Base-by-base conservation (phyloP, 2,329 filamentous ascomycete species). In the Clonostachys chloroleuca region DNA sequence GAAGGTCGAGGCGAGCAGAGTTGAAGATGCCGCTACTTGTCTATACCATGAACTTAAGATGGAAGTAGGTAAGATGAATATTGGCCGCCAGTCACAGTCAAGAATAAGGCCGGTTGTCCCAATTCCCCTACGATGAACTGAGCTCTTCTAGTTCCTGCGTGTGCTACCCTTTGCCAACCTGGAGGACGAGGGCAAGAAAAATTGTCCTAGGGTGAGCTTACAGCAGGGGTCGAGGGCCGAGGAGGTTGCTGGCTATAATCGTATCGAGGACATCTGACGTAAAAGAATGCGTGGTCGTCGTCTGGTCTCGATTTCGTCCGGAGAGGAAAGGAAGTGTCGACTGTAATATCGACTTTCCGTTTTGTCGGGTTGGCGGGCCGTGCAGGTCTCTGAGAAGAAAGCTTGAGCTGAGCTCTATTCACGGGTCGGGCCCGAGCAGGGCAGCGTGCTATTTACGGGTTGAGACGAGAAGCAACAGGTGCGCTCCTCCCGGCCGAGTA, bases 201-300 rank as follows among this genome's bases (percentile, higher is more conserved):
- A 36, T 39, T 17, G 33, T 30, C 24, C 34, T 16, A 30, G 30
- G 33, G 34, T 13, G 39, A 44, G 40, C 36, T 30, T 30, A 42
- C 37, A 53, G 44, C 48, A 30, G 43, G 39, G 48, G 50, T 54
- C 48, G 44, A 48, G 49, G 52, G 51, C 50, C 46, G 47, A 41
- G 9, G 24, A 30, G 24, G 20, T 16, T 42, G 33, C 49, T 59
- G 56, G 60, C 63, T 61, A 61, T 56, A 56, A 56, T 60, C 53
- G 57, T 59, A 55, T 54, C 56, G 52, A 56, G 53, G 52, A 58
- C 63, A 66, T 66, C 58, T 58, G 59, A 40, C 30, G 45, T 40
- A 30, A 34, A 24, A 41, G n/a, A 30, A 20, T 40, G 18, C 34
- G 34, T 45, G 12, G 34, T 12, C 12, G 34, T 33, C 44, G 34